Conservation (phyloP, 768 basidiomycete species). For the Inosperma sp. region DNA sequence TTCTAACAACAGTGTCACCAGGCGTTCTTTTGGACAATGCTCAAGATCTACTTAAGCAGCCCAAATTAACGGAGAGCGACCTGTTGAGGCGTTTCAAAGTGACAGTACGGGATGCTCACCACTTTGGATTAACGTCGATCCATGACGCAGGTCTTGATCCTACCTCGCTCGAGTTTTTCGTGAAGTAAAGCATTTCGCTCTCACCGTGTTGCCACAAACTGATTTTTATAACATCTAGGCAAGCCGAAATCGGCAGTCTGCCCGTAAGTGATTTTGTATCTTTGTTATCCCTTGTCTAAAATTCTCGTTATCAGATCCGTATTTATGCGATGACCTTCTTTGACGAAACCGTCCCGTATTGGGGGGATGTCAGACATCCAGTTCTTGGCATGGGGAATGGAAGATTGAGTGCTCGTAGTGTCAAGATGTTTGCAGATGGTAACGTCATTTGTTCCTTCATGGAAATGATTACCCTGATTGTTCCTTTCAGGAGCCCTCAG, state of each 20-base stretch:
- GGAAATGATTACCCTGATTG: not conserved
- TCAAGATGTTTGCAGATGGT: conserved; percentile 79
- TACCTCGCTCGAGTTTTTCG: conserved; percentile 69
- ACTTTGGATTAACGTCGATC: conserved; percentile 72
- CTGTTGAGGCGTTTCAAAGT: conserved; percentile 55
- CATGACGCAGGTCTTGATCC: conserved; percentile 82
- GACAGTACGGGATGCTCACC: conserved; percentile 63
- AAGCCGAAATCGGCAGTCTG: conserved; percentile 53
- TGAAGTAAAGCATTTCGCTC: conserved; percentile 38
- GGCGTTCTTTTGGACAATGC: conserved; percentile 86
- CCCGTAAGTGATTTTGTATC: conserved; percentile 42
- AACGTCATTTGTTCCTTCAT: conserved; percentile 13
- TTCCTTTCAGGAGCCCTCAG: conserved; percentile 67
- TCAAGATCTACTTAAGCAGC: conserved; percentile 64
- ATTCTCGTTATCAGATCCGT: conserved; percentile 48
- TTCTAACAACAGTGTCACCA: conserved; percentile 21
- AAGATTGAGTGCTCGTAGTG: conserved; percentile 64
- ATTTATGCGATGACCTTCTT: conserved; percentile 76
- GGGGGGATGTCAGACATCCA: conserved; percentile 60
- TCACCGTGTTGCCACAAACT: not conserved
- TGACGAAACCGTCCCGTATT: conserved; percentile 62
- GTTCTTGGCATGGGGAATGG: conserved; percentile 56
- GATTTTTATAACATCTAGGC: conserved; percentile 36
- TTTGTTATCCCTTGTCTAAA: conserved; percentile 6
- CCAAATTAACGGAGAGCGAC: conserved; percentile 58